Conservation (phyloP, 176 grass and related monocot genomes). For the Musa schizocarpa region DNA sequence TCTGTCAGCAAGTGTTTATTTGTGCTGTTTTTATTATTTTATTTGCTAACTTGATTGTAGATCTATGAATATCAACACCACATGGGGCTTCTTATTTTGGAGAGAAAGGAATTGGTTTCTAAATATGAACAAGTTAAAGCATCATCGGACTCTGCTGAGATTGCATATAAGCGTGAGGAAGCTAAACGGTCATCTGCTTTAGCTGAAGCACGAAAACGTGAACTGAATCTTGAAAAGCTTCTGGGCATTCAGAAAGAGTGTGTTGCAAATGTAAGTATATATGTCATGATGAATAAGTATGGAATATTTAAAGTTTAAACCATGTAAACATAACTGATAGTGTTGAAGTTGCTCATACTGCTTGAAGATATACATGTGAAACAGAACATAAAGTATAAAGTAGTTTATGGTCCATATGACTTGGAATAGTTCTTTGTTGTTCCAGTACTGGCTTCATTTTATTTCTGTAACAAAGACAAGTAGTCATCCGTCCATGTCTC, state of each 20-base stretch:
- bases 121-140: constrained; percentile 71
- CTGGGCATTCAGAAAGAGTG: constrained; percentile 72
- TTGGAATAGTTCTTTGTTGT: no score
- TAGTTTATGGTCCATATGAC: no score
- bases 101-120: constrained; percentile 53
- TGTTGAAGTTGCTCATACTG: neutral
- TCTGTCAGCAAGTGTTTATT: neutral
- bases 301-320: neutral
- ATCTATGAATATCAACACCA: constrained; percentile 77
- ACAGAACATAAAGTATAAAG: no score
- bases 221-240: constrained; percentile 61
- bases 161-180: constrained; percentile 56
- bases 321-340: neutral
- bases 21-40: neutral
- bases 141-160: constrained; percentile 37
- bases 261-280: constrained; percentile 54
- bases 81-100: constrained; percentile 72
- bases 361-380: neutral
- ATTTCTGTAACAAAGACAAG: neutral
- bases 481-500: no score
- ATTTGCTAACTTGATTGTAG: constrained; percentile 29
- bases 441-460: neutral
- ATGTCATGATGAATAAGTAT: neutral
- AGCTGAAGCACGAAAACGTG: constrained; percentile 56
- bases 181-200: constrained; percentile 48